Percentiles rank a stretch among this genome's conserved stretches.
Conservation (phyloP, 1,284 basidiomycete species). For the Ganoderma multipileum region DNA sequence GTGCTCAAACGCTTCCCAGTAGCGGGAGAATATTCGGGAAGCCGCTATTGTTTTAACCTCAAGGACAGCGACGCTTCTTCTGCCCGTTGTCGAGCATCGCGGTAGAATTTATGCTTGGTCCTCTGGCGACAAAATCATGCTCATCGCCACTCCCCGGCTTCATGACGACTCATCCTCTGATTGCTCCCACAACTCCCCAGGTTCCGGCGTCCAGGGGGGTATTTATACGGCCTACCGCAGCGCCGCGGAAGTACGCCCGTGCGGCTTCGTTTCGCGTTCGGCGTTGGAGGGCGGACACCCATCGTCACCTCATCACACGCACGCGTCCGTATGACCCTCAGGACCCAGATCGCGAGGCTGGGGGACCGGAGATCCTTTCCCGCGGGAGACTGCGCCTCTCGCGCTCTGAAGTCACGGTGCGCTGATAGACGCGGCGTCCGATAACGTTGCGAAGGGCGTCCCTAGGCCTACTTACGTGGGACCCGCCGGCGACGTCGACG, state of each 20-base stretch:
- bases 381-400: slow-evolving; percentile 24
- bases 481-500: not conserved
- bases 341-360: slow-evolving; percentile 19
- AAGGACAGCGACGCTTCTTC: not conserved
- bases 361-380: slow-evolving; percentile 25
- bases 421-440: slow-evolving; percentile 19
- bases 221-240: not conserved
- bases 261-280: not conserved
- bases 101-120: not conserved
- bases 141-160: not conserved
- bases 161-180: not conserved
- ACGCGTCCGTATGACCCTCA: not conserved
- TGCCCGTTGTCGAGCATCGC: not conserved
- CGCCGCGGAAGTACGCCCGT: not conserved
- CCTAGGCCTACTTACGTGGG: not conserved
- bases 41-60: not conserved
- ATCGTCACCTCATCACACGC: not conserved
- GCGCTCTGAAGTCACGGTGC: not conserved
- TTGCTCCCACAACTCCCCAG: not conserved
- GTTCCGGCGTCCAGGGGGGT: not conserved
- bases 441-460: slow-evolving; percentile 9
- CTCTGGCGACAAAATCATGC: not conserved
- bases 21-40: not conserved
- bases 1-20: not conserved
- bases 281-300: not conserved